Evolutionary conservation across 2,329 filamentous ascomycete genomes (phyloP).

Genomic region (Ophiostoma tasmaniense): DNA sequence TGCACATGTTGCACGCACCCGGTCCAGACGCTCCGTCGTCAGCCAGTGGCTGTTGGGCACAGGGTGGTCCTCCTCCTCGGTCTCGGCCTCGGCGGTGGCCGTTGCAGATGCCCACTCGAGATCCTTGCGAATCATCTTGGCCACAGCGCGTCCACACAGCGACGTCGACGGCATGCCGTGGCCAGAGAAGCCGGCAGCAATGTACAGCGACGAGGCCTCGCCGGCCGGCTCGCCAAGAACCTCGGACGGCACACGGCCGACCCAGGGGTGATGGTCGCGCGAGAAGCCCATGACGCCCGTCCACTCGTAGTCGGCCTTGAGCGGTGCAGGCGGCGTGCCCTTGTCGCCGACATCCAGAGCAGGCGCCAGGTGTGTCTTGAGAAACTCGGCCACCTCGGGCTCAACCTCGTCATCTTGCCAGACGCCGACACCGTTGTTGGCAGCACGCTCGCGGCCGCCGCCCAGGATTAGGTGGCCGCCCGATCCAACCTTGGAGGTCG

Average conservation of each 20-base stretch:
- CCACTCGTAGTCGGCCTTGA: slow-evolving; percentile 57
- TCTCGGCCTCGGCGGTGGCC: slow-evolving; percentile 26
- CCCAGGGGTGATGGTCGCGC: slow-evolving; percentile 59
- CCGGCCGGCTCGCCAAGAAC: not conserved
- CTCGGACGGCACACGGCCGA: slow-evolving; percentile 53
- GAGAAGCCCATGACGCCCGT: slow-evolving; percentile 74
- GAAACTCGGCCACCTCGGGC: slow-evolving; percentile 42
- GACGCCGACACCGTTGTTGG: slow-evolving; percentile 35
- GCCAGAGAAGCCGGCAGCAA: slow-evolving; percentile 60
- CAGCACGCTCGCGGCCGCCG: slow-evolving; percentile 54
- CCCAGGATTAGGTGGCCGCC: slow-evolving; percentile 59
- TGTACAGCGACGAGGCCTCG: slow-evolving; percentile 36
- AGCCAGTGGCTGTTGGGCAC: slow-evolving; percentile 19
- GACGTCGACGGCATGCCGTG: slow-evolving; percentile 72
- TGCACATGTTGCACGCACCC: slow-evolving; percentile 10
- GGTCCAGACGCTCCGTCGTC: slow-evolving; percentile 15
- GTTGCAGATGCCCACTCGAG: slow-evolving; percentile 6
- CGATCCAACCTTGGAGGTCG: slow-evolving; percentile 14
- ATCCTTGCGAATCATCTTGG: slow-evolving; percentile 43
- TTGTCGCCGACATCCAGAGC: slow-evolving; percentile 34
- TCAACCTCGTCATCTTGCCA: slow-evolving; percentile 31
- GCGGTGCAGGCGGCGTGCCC: slow-evolving; percentile 22
- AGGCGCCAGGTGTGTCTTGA: slow-evolving; percentile 38
- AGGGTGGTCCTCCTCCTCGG: slow-evolving; percentile 19
- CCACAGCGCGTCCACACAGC: slow-evolving; percentile 55